A percentile compares a stretch with the other conserved stretches of the same genome.
Conservation (phyloP, 2,329 filamentous ascomycete species). For the Exophiala calicioides region DNA sequence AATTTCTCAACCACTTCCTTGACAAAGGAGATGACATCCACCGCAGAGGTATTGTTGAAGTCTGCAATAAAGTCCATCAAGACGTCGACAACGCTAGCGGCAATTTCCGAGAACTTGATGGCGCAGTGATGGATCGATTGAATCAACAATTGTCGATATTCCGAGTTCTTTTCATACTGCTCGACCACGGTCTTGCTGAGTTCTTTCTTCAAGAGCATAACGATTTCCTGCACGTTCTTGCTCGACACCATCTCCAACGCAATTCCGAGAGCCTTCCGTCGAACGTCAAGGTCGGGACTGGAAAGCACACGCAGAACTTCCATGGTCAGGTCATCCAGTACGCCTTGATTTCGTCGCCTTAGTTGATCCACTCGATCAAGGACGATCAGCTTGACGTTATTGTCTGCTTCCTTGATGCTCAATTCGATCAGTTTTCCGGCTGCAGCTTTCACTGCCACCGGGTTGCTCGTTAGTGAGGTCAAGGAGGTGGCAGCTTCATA, state of each 20-base stretch:
- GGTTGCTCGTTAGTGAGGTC: slow-evolving; percentile 91
- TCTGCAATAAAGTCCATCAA: slow-evolving; percentile 99
- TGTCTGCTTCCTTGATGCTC: slow-evolving; percentile 95
- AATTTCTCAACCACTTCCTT: slow-evolving; percentile 99
- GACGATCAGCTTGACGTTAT: slow-evolving; percentile 98
- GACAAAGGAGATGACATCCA: slow-evolving; percentile 97
- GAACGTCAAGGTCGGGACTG: slow-evolving; percentile 93
- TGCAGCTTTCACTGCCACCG: slow-evolving; percentile 94
- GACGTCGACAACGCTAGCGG: slow-evolving; percentile 90
- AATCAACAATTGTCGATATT: slow-evolving; percentile 92
- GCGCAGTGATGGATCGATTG: slow-evolving; percentile 97
- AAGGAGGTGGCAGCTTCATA: slow-evolving; percentile 97
- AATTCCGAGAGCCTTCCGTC: slow-evolving; percentile 84
- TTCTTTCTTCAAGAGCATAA: slow-evolving; percentile 95
- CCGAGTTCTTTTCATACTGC: slow-evolving; percentile 96
- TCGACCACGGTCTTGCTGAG: slow-evolving; percentile 96
- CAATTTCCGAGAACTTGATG: slow-evolving; percentile 98
- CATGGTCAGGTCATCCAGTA: slow-evolving; percentile 93
- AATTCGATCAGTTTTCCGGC: slow-evolving; percentile 95
- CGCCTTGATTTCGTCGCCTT: slow-evolving; percentile 82
- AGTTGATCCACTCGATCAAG: slow-evolving; percentile 89
- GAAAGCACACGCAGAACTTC: slow-evolving; percentile 93
- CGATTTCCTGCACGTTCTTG: slow-evolving; percentile 97
- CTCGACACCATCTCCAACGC: slow-evolving; percentile 97
- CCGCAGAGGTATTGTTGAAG: slow-evolving; percentile 94